Evolutionary conservation across 1,284 basidiomycete genomes (phyloP).

Genomic region (Anthracocystis setariae): DNA sequence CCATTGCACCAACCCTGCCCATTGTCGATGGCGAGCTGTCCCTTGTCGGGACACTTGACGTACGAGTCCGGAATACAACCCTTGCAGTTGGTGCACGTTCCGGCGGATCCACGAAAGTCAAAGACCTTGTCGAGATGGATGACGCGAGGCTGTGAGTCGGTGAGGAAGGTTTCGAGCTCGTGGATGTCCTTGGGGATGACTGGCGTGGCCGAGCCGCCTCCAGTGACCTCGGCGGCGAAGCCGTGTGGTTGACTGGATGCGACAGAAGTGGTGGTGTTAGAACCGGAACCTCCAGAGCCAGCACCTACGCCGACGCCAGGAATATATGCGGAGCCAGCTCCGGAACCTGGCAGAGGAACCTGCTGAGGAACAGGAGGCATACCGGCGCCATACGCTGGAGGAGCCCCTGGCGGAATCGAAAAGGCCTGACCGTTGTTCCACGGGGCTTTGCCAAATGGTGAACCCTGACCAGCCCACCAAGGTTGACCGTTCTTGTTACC

Average conservation of each 20-base stretch:
- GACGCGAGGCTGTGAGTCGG: conserved; percentile 63
- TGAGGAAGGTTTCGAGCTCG: conserved; percentile 66
- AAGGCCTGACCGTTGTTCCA: background rate
- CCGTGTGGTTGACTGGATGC: conserved; percentile 32
- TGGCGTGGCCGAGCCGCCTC: conserved; percentile 66
- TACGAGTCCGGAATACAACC: conserved; percentile 45
- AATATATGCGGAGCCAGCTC: background rate
- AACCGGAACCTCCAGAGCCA: too few relatives aligned
- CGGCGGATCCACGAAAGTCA: conserved; percentile 64
- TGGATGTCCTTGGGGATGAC: conserved; percentile 63
- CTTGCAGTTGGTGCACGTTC: conserved; percentile 58
- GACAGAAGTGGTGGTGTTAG: background rate
- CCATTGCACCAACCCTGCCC: conserved; percentile 66
- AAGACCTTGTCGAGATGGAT: conserved; percentile 67
- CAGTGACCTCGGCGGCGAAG: conserved; percentile 67
- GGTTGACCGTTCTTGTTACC: background rate
- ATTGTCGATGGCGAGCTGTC: conserved; percentile 66
- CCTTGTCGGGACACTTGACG: conserved; percentile 64
- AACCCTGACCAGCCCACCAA: background rate
- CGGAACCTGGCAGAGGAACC: background rate
- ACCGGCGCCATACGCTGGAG: background rate
- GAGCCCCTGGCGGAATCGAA: background rate
- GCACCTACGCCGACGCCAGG: background rate
- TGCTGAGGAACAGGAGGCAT: background rate
- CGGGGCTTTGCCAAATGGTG: background rate